Evolutionary conservation across 2,329 filamentous ascomycete genomes (phyloP).

Genomic region (Cladorrhinum sp.): DNA sequence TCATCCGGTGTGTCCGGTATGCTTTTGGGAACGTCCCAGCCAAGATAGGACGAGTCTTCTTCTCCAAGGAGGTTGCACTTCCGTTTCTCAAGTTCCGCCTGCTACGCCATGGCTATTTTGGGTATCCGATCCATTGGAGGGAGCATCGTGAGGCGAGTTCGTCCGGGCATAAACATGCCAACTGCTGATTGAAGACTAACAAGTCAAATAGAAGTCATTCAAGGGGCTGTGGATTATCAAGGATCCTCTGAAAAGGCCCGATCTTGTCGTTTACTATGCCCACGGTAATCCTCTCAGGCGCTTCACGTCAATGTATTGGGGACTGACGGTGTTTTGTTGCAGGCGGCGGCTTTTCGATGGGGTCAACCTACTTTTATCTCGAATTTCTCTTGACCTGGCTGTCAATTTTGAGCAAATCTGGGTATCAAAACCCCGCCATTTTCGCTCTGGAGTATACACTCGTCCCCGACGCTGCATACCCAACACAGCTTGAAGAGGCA

Average conservation of each 20-base stretch:
- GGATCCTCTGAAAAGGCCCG: slow-evolving; percentile 59
- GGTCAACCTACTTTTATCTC: slow-evolving; percentile 77
- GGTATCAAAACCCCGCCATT: slow-evolving; percentile 72
- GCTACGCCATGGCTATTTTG: slow-evolving; percentile 66
- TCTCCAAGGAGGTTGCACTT: slow-evolving; percentile 67
- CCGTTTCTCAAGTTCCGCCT: slow-evolving; percentile 75
- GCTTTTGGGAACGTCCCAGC: slow-evolving; percentile 71
- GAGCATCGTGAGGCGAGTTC: slow-evolving; percentile 51
- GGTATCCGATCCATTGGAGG: slow-evolving; percentile 61
- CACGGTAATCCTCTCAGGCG: slow-evolving; percentile 55
- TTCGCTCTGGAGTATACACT: slow-evolving; percentile 80
- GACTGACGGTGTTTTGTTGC: background rate
- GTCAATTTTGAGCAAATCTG: slow-evolving; percentile 58
- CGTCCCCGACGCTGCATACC: slow-evolving; percentile 70
- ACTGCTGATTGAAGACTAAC: background rate
- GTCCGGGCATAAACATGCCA: slow-evolving; percentile 2
- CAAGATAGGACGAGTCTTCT: slow-evolving; percentile 69
- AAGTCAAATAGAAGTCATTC: slow-evolving; percentile 42
- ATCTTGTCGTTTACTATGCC: slow-evolving; percentile 77
- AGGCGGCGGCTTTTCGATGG: slow-evolving; percentile 83
- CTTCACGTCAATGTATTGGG: background rate
- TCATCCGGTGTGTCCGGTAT: slow-evolving; percentile 74
- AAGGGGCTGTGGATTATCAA: slow-evolving; percentile 68
- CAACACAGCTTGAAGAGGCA: slow-evolving; percentile 68
- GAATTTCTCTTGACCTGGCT: slow-evolving; percentile 77